Evolutionary conservation across 2,329 filamentous ascomycete species (phyloP).

Genomic region (Neonectria magnoliae): DNA sequence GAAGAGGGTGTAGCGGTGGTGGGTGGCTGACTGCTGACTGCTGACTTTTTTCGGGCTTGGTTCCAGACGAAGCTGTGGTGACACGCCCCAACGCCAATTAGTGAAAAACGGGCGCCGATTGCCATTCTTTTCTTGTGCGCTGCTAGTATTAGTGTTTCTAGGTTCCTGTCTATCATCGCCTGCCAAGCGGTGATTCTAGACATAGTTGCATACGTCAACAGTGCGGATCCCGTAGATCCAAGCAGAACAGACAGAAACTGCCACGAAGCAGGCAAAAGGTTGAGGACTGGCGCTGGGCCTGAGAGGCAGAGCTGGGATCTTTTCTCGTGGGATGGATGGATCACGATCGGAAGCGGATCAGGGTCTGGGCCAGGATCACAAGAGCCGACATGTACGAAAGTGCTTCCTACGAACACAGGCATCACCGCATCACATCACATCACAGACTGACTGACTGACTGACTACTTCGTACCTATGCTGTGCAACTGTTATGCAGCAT

Average conservation of each 20-base stretch:
- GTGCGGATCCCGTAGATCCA: conserved; percentile 19
- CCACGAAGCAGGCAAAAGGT: too few relatives aligned
- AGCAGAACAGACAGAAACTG: too few relatives aligned
- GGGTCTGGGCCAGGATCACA: too few relatives aligned
- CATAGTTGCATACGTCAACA: conserved; percentile 14
- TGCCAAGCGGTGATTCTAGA: background rate
- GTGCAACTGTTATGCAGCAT: conserved; percentile 8
- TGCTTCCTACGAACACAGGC: too few relatives aligned
- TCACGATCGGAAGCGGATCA: background rate
- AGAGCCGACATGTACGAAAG: background rate
- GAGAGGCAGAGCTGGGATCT: background rate
- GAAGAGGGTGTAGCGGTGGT: background rate
- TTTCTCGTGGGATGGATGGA: conserved; percentile 13
- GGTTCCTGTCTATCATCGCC: conserved; percentile 12
- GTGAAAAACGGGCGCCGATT: background rate
- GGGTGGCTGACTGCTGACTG: background rate
- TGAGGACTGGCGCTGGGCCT: too few relatives aligned
- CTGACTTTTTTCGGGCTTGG: background rate
- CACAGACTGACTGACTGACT: too few relatives aligned
- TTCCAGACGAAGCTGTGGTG: background rate
- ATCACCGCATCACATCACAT: too few relatives aligned
- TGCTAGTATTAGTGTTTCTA: too few relatives aligned
- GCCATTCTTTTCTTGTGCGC: background rate
- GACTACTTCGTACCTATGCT: too few relatives aligned
- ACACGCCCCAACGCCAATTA: background rate